A percentile compares a stretch with the other conserved stretches of the same genome.
Conservation (phyloP, 805 yeast species). For the Lachancea dasiensis region DNA sequence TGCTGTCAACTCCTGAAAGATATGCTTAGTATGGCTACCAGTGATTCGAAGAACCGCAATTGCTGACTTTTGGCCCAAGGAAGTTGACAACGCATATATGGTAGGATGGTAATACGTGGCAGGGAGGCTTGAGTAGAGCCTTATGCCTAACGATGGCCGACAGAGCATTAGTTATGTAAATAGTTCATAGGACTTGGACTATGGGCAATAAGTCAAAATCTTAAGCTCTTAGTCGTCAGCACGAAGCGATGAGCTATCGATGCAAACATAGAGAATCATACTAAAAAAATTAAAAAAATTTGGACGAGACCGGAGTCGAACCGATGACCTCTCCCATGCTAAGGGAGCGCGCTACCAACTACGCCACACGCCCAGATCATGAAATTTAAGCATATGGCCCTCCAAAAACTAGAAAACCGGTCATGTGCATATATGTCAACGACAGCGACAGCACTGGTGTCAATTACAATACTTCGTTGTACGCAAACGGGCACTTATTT, state of each 20-base stretch:
- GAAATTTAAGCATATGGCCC: neutral
- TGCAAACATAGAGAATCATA: too few relatives aligned
- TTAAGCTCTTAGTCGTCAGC: too few relatives aligned
- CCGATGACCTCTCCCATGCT: slow-evolving; percentile 74
- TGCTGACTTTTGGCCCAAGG: slow-evolving; percentile 67
- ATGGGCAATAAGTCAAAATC: too few relatives aligned
- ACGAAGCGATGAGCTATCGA: too few relatives aligned
- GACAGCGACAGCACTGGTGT: too few relatives aligned
- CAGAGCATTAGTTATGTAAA: slow-evolving; percentile 1
- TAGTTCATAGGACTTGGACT: too few relatives aligned
- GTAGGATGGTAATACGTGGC: slow-evolving; percentile 44
- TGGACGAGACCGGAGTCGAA: slow-evolving; percentile 75
- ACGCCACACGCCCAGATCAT: slow-evolving; percentile 59
- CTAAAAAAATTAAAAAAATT: slow-evolving; percentile 26
- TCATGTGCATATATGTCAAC: too few relatives aligned
- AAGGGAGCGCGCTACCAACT: slow-evolving; percentile 76
- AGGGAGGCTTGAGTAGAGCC: slow-evolving; percentile 7
- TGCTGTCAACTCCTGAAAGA: slow-evolving; percentile 44
- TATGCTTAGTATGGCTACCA: slow-evolving; percentile 53
- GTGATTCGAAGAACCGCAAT: slow-evolving; percentile 80
- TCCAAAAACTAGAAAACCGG: too few relatives aligned
- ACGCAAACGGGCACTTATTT: too few relatives aligned
- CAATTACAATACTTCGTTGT: too few relatives aligned
- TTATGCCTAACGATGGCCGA: neutral
- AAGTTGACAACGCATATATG: slow-evolving; percentile 85